phyloP scores from a whole-genome alignment of 495 filamentous ascomycete species.

The Poronia punctata region DNA sequence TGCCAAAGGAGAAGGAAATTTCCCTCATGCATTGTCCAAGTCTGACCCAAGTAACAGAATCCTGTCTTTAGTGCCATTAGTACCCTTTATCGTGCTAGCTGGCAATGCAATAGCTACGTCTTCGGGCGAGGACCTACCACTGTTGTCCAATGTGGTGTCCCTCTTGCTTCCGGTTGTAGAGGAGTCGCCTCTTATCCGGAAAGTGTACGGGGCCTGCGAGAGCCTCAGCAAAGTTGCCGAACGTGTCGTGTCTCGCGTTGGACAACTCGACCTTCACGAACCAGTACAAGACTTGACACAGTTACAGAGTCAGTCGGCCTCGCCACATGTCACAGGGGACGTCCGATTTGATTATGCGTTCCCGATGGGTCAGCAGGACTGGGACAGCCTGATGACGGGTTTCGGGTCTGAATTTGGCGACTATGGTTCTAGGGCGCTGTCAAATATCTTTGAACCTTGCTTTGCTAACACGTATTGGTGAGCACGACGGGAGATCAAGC shows the following conservation, averaged over 20 bases:
- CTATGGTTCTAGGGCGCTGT: conserved; percentile 13
- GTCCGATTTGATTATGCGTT: conserved; percentile 12
- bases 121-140: conserved; percentile 37
- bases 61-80: conserved; percentile 48
- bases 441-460: conserved; percentile 20
- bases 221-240: conserved; percentile 12
- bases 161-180: conserved; percentile 8
- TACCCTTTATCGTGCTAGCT: conserved; percentile 62
- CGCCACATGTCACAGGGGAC: neutral
- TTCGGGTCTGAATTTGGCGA: conserved; percentile 18
- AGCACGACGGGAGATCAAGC: too few relatives aligned
- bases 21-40: neutral
- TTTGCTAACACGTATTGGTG: conserved; percentile 17
- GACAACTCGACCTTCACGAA: neutral
- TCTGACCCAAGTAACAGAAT: conserved; percentile 8
- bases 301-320: neutral
- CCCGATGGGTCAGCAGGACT: conserved; percentile 22
- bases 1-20: neutral
- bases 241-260: conserved; percentile 13
- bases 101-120: conserved; percentile 55
- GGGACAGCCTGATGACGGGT: conserved; percentile 19
- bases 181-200: conserved; percentile 6
- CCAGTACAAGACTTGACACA: neutral
- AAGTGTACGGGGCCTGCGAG: conserved; percentile 18
- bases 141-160: conserved; percentile 11